Conservation (phyloP, 148 eudicot genomes). For the Camellia japonica region DNA sequence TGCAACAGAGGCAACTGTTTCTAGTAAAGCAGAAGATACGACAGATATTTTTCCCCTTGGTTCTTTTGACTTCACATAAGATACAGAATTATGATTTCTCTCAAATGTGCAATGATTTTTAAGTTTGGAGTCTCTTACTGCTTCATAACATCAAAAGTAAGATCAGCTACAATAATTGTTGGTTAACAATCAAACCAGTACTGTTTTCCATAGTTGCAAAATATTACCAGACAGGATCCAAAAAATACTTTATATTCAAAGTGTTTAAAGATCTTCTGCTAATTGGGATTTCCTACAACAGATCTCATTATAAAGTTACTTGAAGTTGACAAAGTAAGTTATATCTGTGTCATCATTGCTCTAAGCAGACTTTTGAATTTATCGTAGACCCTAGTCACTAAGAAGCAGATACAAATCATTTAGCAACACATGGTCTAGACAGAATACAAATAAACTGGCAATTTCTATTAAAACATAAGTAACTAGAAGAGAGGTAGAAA, state of each 20-base stretch:
- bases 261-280: background rate
- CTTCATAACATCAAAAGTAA: slow-evolving; percentile 32
- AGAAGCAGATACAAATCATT: too few relatives aligned
- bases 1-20: slow-evolving; percentile 74
- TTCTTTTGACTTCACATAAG: slow-evolving; percentile 25
- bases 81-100: slow-evolving; percentile 10
- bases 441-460: too few relatives aligned
- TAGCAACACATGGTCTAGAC: too few relatives aligned
- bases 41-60: slow-evolving; percentile 22
- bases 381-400: too few relatives aligned
- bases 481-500: too few relatives aligned
- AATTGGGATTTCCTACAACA: background rate
- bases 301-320: background rate
- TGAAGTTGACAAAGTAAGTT: background rate
- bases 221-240: background rate
- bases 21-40: slow-evolving; percentile 55
- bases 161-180: slow-evolving; percentile 1
- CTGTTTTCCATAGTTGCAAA: background rate
- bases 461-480: too few relatives aligned
- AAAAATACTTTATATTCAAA: too few relatives aligned
- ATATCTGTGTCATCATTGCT: too few relatives aligned
- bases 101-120: slow-evolving; percentile 12
- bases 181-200: background rate
- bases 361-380: too few relatives aligned
- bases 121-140: slow-evolving; percentile 35